phyloP scores from a whole-genome alignment of 257 asterid genomes.

The Solanum sitiens region DNA sequence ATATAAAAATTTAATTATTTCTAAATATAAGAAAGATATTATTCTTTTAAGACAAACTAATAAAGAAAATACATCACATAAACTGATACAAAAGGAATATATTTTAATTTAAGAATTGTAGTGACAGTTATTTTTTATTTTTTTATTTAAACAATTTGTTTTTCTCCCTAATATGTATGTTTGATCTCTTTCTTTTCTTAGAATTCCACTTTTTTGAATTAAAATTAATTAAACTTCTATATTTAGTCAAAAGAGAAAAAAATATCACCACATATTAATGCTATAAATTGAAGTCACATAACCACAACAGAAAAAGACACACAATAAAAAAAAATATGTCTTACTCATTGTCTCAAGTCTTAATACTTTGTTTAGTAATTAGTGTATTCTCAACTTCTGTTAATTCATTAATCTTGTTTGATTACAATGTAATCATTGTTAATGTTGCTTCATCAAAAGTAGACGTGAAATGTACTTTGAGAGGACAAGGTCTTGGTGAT shows the following conservation, averaged over 20 bases:
- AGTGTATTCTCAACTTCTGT: too few relatives aligned
- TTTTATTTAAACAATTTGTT: not conserved
- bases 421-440: not conserved
- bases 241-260: not conserved
- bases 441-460: not conserved
- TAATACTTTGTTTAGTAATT: too few relatives aligned
- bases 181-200: not conserved
- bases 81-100: not conserved
- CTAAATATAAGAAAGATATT: too few relatives aligned
- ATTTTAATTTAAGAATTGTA: not conserved
- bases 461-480: not conserved
- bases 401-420: too few relatives aligned
- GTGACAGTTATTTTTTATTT: not conserved
- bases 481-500: not conserved
- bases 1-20: too few relatives aligned
- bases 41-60: too few relatives aligned
- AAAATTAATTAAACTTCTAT: not conserved
- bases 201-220: not conserved
- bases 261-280: not conserved
- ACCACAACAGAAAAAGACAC: not conserved
- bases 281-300: not conserved
- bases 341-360: too few relatives aligned
- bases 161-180: not conserved
- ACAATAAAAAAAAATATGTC: too few relatives aligned
- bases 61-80: not conserved